phyloP scores from a whole-genome alignment of 192 early-diverging fungal species.

The Rhizoclosmatium sp. region DNA sequence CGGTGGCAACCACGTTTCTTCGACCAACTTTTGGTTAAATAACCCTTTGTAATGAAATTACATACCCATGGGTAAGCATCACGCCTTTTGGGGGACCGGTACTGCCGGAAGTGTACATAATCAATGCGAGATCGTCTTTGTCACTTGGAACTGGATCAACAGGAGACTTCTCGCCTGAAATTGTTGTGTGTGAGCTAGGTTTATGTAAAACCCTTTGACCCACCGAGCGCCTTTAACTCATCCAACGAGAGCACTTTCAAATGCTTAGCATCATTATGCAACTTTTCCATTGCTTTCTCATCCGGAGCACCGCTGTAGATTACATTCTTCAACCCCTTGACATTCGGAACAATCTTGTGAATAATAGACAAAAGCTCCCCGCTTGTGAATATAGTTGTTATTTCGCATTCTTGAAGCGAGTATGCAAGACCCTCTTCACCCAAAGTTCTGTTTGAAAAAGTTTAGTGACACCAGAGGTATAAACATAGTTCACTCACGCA shows the following conservation, averaged over 20 bases:
- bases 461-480: neutral
- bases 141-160: constrained; percentile 65
- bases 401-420: constrained; percentile 85
- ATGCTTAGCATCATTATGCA: constrained; percentile 8
- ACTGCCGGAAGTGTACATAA: constrained; percentile 87
- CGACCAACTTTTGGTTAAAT: too few species aligned
- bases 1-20: too few species aligned
- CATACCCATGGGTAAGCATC: constrained; percentile 80
- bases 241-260: constrained; percentile 50
- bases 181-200: constrained; percentile 53
- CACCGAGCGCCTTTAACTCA: constrained; percentile 71
- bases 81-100: constrained; percentile 90
- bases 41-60: constrained; percentile 61
- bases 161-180: constrained; percentile 60
- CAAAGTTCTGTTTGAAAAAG: constrained; percentile 77
- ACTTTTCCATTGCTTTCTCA: neutral
- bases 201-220: constrained; percentile 62
- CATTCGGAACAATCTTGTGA: constrained; percentile 62
- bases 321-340: constrained; percentile 69
- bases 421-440: constrained; percentile 84
- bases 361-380: constrained; percentile 73
- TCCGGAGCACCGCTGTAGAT: constrained; percentile 74
- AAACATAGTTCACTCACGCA: constrained; percentile 4
- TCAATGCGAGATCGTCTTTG: constrained; percentile 72
- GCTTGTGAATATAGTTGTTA: constrained; percentile 75